A percentile compares a stretch with the other conserved stretches of the same genome.
Conservation (phyloP, 2,329 filamentous ascomycete species). For the Epichloe sylvatica region DNA sequence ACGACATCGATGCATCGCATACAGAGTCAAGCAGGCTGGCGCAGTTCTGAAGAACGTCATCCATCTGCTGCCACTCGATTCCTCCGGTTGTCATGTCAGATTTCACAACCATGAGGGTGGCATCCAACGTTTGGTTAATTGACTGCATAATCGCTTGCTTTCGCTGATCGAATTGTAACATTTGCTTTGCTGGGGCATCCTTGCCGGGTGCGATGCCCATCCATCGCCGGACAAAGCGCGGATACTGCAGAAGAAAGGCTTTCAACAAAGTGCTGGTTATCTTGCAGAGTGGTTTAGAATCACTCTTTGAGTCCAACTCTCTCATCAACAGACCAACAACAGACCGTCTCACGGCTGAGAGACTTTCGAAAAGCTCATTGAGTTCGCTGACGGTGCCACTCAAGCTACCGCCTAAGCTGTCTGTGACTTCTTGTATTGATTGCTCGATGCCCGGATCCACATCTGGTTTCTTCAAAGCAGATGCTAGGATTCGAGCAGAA, state of each 20-base stretch:
- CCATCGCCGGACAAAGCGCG: conserved; percentile 47
- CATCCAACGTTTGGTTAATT: conserved; percentile 45
- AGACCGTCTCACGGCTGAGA: conserved; percentile 41
- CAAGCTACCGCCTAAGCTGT: conserved; percentile 42
- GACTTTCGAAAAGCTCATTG: conserved; percentile 44
- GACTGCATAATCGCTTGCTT: conserved; percentile 37
- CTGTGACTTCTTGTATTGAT: conserved; percentile 34
- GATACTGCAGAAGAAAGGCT: conserved; percentile 42
- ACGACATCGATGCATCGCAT: conserved; percentile 23
- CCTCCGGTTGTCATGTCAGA: conserved; percentile 32
- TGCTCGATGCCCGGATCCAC: conserved; percentile 23
- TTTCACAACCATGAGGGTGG: conserved; percentile 43
- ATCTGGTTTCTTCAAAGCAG: conserved; percentile 34
- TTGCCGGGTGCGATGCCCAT: conserved; percentile 41
- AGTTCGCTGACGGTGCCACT: conserved; percentile 46
- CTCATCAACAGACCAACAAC: conserved; percentile 34
- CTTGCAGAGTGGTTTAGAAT: conserved; percentile 5
- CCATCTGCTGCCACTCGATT: conserved; percentile 40
- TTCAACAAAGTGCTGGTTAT: conserved; percentile 31
- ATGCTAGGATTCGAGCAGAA: conserved; percentile 40
- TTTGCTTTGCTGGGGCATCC: conserved; percentile 39
- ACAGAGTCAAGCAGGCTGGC: conserved; percentile 39
- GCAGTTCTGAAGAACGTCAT: conserved; percentile 44
- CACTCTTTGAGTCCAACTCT: conserved; percentile 11
- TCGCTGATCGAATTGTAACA: conserved; percentile 47